Conservation (phyloP, 192 early-diverging fungal species). For the Coemansia aciculifera region DNA sequence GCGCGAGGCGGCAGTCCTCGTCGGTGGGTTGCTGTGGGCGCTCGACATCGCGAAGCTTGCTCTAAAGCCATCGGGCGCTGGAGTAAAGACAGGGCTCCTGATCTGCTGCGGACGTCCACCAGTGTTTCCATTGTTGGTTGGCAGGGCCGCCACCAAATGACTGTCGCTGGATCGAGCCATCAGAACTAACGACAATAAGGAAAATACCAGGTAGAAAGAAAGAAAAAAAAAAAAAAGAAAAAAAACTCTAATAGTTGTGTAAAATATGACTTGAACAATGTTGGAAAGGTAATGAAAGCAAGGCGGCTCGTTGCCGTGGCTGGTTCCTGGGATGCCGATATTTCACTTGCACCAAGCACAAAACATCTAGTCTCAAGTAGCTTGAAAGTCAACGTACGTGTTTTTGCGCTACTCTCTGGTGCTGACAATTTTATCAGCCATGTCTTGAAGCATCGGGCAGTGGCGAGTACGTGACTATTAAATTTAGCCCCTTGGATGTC, state of each 20-base stretch:
- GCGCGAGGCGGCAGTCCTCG: background rate
- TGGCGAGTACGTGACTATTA: background rate
- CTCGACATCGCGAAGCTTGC: background rate
- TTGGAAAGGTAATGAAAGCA: background rate
- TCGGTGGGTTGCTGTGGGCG: background rate
- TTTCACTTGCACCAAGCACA: background rate
- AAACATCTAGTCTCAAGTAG: background rate
- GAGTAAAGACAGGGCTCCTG: background rate
- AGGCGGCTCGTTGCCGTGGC: background rate
- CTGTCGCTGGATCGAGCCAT: background rate
- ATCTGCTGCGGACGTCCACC: background rate
- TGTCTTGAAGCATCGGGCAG: conserved; percentile 2
- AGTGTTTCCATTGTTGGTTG: background rate
- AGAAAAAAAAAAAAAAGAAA: background rate
- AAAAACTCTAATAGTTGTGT: background rate
- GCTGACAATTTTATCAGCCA: background rate
- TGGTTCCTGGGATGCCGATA: background rate
- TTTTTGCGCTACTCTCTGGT: background rate
- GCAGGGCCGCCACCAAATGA: background rate
- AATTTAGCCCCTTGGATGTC: conserved; percentile 4
- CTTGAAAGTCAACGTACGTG: background rate
- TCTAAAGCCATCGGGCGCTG: background rate
- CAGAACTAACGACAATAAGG: background rate
- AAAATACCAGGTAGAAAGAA: background rate
- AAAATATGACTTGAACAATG: background rate